Percentiles rank a stretch among this genome's conserved stretches.
Conservation (phyloP, 129 eudicot species). For the Heracleum sosnowskyi region DNA sequence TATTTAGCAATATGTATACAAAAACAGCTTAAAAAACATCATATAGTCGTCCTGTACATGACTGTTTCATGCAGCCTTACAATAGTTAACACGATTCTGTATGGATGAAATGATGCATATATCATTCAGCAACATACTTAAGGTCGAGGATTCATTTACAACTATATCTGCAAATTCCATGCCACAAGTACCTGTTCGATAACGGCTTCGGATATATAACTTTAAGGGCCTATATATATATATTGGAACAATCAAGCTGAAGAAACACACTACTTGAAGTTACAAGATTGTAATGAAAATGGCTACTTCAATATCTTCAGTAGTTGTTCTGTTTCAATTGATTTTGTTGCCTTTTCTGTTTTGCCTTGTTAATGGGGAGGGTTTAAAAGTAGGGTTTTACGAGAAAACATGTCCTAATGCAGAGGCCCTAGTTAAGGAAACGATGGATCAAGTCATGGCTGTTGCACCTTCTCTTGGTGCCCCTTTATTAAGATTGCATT, state of each 20-base stretch:
- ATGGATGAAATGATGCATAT: no score
- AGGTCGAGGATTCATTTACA: neutral
- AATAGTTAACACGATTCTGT: no score
- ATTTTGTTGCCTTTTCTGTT: slow-evolving; percentile 2
- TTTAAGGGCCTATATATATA: neutral
- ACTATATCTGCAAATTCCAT: neutral
- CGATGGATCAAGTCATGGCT: slow-evolving; percentile 30
- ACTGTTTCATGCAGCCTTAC: no score
- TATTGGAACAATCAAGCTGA: no score
- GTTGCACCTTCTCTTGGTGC: slow-evolving; percentile 52
- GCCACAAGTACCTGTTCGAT: neutral
- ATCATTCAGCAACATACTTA: no score
- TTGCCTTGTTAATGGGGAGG: slow-evolving; percentile 27
- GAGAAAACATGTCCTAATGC: slow-evolving; percentile 43
- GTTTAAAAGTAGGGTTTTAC: slow-evolving; percentile 51
- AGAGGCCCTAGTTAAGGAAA: slow-evolving; percentile 26
- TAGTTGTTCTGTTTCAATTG: neutral
- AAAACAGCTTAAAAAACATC: no score
- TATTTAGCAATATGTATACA: neutral
- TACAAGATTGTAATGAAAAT: neutral
- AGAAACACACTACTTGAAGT: neutral
- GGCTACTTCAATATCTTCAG: slow-evolving; percentile 4
- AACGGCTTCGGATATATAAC: neutral
- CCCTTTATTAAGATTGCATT: slow-evolving; percentile 57
- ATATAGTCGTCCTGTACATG: no score